Conservation (phyloP, 208 protist genomes). For the Leishmania tropica region DNA sequence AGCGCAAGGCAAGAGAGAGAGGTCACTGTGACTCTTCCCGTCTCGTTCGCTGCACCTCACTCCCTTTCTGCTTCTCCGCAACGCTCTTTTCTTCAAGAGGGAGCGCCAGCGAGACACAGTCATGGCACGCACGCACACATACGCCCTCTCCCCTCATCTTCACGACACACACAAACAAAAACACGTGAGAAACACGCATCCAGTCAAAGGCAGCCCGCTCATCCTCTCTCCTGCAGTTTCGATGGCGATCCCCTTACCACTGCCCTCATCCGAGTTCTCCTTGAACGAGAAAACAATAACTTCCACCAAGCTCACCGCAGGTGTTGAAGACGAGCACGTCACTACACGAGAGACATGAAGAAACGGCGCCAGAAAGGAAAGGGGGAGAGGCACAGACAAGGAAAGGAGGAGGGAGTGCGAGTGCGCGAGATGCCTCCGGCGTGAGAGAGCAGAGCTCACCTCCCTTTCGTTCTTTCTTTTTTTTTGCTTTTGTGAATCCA, state of each 20-base stretch:
- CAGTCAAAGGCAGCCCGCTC: background rate
- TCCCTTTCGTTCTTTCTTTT: background rate
- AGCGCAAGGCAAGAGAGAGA: background rate
- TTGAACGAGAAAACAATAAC: background rate
- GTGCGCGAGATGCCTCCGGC: no score
- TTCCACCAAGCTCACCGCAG: background rate
- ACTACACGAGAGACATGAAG: background rate
- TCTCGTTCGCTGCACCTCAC: background rate
- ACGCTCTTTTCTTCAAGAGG: background rate
- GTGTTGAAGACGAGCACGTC: background rate
- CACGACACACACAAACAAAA: background rate
- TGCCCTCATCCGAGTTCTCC: background rate
- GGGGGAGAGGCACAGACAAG: background rate
- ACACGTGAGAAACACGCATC: background rate
- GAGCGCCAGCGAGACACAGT: background rate
- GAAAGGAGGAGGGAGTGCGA: background rate
- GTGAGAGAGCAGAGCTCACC: background rate
- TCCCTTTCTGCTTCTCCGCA: no score
- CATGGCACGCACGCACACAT: background rate
- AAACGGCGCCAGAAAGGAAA: background rate
- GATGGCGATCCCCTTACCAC: no score
- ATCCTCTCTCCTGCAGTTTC: background rate
- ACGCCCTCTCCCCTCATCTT: background rate
- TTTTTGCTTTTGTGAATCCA: background rate
- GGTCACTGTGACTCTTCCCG: background rate